Base-by-base conservation (phyloP, 495 filamentous ascomycete species). In the Venustampulla echinocandica region DNA sequence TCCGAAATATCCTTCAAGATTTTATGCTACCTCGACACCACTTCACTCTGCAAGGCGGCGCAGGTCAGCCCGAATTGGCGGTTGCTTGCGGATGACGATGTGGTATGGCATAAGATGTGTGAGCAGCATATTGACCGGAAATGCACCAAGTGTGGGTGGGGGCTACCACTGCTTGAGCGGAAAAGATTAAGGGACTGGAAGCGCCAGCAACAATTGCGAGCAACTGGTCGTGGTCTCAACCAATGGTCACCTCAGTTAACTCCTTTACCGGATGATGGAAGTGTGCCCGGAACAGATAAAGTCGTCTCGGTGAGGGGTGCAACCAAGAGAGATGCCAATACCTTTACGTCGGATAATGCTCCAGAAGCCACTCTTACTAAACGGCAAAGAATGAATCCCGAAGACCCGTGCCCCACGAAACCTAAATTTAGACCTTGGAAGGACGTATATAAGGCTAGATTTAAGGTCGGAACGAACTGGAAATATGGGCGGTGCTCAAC, bases 41-140 rank as follows among this genome's bases (percentile, higher is more conserved):
- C 84, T 4, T 96, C 90, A n/a, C 73, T 99, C 7, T 97, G 93
- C 70, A 94, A 94, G 61, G 92, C 90, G 6, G 87, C 93, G 2
- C 93, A 96, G 64, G 93, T 99, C 28, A 95, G 87, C 61, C 79
- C 79, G 45, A 74, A 80, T 46, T 99, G 92, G 92, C 76, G 84
- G 46, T 73, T 73, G 42, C 63, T 99, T 20, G 92, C 92, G 1
- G 93, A 96, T 61, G 89, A 95, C 59, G 90, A 99, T 65, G 82
- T 95, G 19, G 92, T 99, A 1, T 99, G 92, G 92, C 90, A 96
- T 54, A 83, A 81, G 45, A 97, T 99, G 90, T 99, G 92, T 59
- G 90, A 96, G 67, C 92, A 99, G 58, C 92, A 99, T 57, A 97
- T 95, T 44, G 87, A 92, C 55, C 75, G 90, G 40, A 97, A 95